phyloP scores from a whole-genome alignment of 768 basidiomycete genomes.

The Termitomyces sp. region DNA sequence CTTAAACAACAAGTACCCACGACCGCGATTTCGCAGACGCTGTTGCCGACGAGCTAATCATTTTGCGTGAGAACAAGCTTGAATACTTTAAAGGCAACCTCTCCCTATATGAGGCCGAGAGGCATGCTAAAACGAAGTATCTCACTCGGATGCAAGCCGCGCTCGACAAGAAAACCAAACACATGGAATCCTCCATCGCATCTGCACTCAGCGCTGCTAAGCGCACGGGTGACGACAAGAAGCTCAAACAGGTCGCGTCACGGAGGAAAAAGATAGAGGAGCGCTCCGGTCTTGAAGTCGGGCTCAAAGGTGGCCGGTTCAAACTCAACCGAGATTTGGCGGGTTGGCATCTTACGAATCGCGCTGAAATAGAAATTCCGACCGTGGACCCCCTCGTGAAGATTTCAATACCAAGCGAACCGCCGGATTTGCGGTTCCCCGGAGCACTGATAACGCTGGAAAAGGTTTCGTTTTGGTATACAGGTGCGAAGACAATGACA shows the following conservation, averaged over 20 bases:
- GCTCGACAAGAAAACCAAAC: constrained; percentile 29
- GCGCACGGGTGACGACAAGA: constrained; percentile 58
- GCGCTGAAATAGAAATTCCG: constrained; percentile 35
- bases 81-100: constrained; percentile 54
- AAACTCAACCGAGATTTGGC: constrained; percentile 50
- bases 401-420: constrained; percentile 23
- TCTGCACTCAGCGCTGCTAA: constrained; percentile 45
- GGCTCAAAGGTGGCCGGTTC: constrained; percentile 40
- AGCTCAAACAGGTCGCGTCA: constrained; percentile 44
- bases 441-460: constrained; percentile 20
- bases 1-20: constrained; percentile 35
- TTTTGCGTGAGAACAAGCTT: constrained; percentile 49
- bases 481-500: constrained; percentile 14
- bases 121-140: constrained; percentile 39
- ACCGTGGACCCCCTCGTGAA: constrained; percentile 29
- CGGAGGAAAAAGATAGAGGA: constrained; percentile 52
- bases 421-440: constrained; percentile 20
- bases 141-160: constrained; percentile 38
- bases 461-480: constrained; percentile 19
- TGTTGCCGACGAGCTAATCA: constrained; percentile 56
- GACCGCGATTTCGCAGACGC: constrained; percentile 58
- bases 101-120: constrained; percentile 41
- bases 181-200: constrained; percentile 51
- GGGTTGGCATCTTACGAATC: constrained; percentile 33
- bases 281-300: constrained; percentile 31